phyloP scores from a whole-genome alignment of 805 yeast species.

The Wickerhamomyces canadensis region DNA sequence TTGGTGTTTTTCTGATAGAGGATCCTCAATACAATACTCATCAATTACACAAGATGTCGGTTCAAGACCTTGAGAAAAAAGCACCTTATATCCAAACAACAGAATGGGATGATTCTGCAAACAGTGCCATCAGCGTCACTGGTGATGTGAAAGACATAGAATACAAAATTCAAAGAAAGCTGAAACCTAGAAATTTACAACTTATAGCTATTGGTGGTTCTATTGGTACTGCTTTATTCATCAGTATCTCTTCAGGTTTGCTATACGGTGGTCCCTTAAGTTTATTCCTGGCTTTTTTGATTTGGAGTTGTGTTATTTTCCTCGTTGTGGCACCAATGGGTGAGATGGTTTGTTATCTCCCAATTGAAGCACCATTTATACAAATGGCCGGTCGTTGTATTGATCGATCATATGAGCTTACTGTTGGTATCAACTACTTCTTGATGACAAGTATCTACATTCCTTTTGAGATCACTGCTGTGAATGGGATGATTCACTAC shows the following conservation, averaged over 20 bases:
- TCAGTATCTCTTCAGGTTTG: constrained; percentile 41
- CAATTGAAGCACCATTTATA: constrained; percentile 69
- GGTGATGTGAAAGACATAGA: neutral
- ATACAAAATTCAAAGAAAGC: neutral
- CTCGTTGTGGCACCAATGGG: constrained; percentile 63
- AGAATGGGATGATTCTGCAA: too few relatives aligned
- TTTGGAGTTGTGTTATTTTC: constrained; percentile 63
- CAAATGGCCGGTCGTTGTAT: constrained; percentile 67
- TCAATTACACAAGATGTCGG: too few relatives aligned
- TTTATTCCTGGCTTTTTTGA: constrained; percentile 50
- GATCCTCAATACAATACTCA: too few relatives aligned
- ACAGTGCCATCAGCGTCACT: too few relatives aligned
- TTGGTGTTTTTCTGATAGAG: too few relatives aligned
- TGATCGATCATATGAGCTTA: constrained; percentile 64
- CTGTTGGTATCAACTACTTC: constrained; percentile 73
- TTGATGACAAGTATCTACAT: constrained; percentile 64
- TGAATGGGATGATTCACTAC: constrained; percentile 65
- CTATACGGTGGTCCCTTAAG: constrained; percentile 65
- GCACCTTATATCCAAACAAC: neutral
- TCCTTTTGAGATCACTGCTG: constrained; percentile 77
- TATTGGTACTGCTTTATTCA: constrained; percentile 68
- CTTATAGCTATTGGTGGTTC: neutral
- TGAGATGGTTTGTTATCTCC: constrained; percentile 68
- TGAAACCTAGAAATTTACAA: neutral
- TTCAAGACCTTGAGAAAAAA: neutral